Conservation (phyloP, 2,329 filamentous ascomycete genomes). For the Ciborinia camelliae region DNA sequence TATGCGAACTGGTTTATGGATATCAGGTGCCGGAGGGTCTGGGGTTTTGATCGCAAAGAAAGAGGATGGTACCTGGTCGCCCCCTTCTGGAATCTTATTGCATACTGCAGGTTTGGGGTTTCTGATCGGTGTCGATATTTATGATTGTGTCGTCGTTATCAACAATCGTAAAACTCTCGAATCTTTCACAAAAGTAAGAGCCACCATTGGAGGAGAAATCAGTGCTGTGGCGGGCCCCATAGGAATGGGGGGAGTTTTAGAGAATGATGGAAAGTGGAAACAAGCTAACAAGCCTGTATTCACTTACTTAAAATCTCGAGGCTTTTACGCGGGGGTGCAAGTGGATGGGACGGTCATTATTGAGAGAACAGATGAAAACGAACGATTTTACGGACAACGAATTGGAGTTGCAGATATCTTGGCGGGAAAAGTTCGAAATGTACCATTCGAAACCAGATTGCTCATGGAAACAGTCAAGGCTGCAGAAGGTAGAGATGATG, state of each 20-base stretch:
- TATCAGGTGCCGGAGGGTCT: conserved; percentile 86
- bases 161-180: conserved; percentile 82
- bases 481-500: conserved; percentile 77
- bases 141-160: conserved; percentile 91
- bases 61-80: conserved; percentile 86
- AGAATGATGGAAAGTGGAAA: conserved; percentile 42
- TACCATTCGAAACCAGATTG: conserved; percentile 43
- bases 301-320: conserved; percentile 85
- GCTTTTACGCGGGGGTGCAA: conserved; percentile 82
- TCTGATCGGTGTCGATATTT: conserved; percentile 86
- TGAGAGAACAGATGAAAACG: conserved; percentile 84
- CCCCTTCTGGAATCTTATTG: conserved; percentile 83
- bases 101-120: conserved; percentile 89
- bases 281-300: conserved; percentile 66
- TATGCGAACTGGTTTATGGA: conserved; percentile 89
- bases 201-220: conserved; percentile 79
- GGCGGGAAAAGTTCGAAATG: conserved; percentile 35
- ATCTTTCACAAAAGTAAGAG: conserved; percentile 72
- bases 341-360: conserved; percentile 85
- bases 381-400: conserved; percentile 73
- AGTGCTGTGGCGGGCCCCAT: conserved; percentile 74
- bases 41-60: conserved; percentile 79
- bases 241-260: conserved; percentile 46
- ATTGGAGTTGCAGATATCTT: conserved; percentile 62
- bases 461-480: conserved; percentile 73